These are phyloP conservation scores for Elongisporangium prolatum DNA, from an alignment of 352 stramenopile genomes.

Conservation along the genomic window DNA sequence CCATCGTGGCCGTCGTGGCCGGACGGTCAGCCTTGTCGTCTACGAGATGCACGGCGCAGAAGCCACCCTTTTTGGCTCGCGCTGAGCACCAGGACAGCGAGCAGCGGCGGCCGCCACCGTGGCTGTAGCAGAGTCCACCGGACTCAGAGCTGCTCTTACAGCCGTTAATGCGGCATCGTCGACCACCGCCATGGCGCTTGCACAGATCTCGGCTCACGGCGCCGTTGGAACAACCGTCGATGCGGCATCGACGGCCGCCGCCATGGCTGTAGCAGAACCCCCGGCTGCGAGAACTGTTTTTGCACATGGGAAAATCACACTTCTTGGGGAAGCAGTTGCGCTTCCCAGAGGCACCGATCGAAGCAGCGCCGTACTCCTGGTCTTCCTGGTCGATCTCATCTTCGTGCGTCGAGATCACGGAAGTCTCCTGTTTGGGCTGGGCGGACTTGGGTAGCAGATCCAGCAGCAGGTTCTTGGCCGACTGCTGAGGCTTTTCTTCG, in stretches of 20 bases:
- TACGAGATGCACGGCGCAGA: constrained; percentile 50
- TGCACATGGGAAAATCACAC: constrained; percentile 82
- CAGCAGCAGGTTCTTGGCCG: constrained; percentile 7
- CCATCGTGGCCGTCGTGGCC: not conserved
- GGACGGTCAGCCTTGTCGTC: constrained; percentile 27
- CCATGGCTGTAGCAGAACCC: constrained; percentile 81
- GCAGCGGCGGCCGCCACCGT: constrained; percentile 64
- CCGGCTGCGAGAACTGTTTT: constrained; percentile 73
- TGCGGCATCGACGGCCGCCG: constrained; percentile 51
- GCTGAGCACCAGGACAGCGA: constrained; percentile 65
- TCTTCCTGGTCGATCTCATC: constrained; percentile 4
- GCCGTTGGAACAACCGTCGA: constrained; percentile 67
- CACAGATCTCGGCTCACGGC: constrained; percentile 77
- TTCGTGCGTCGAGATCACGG: constrained; percentile 23
- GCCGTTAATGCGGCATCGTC: constrained; percentile 53
- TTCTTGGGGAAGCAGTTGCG: constrained; percentile 74
- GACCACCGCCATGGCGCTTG: constrained; percentile 72
- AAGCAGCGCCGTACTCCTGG: constrained; percentile 8
- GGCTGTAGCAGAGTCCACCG: constrained; percentile 71
- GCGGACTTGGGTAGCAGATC: constrained; percentile 12
- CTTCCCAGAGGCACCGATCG: constrained; percentile 25
- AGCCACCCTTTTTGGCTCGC: constrained; percentile 69
- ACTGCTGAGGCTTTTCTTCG: constrained; percentile 7
- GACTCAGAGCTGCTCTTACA: constrained; percentile 76
- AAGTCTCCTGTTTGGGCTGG: not conserved